These are phyloP conservation scores for Canna indica DNA, from an alignment of 176 grass and related monocot genomes.

Conservation along the genomic window DNA sequence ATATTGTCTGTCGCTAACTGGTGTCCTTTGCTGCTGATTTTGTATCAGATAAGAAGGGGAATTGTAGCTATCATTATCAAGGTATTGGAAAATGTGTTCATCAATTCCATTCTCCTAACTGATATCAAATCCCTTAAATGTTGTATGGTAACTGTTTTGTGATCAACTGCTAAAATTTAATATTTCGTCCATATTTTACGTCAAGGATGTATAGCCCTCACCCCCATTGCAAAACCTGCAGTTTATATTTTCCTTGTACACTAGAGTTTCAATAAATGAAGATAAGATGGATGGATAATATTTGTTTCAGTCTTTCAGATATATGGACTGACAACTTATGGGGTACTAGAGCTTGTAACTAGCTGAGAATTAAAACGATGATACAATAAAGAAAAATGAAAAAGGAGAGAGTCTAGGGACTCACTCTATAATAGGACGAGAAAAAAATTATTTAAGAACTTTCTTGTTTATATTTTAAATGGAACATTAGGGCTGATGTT, in stretches of 20 bases:
- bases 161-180: not conserved
- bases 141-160: not conserved
- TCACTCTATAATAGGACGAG: too few relatives aligned
- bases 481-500: too few relatives aligned
- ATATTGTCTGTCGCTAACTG: not conserved
- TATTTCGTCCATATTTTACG: not conserved
- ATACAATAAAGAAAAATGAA: not conserved
- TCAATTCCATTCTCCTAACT: not conserved
- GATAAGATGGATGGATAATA: not conserved
- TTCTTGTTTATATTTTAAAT: not conserved
- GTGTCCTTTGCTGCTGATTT: conserved; percentile 11
- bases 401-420: not conserved
- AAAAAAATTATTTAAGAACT: not conserved
- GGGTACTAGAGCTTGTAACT: not conserved
- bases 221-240: not conserved
- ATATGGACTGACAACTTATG: not conserved
- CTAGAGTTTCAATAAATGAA: not conserved
- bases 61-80: conserved; percentile 82
- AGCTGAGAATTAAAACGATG: not conserved
- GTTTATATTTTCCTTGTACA: not conserved
- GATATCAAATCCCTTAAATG: conserved; percentile 1
- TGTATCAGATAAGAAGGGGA: conserved; percentile 79
- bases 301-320: not conserved
- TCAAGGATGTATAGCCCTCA: not conserved
- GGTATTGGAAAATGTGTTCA: conserved; percentile 36